Conservation (phyloP, 2,329 filamentous ascomycete species). For the Xylaria sp. region DNA sequence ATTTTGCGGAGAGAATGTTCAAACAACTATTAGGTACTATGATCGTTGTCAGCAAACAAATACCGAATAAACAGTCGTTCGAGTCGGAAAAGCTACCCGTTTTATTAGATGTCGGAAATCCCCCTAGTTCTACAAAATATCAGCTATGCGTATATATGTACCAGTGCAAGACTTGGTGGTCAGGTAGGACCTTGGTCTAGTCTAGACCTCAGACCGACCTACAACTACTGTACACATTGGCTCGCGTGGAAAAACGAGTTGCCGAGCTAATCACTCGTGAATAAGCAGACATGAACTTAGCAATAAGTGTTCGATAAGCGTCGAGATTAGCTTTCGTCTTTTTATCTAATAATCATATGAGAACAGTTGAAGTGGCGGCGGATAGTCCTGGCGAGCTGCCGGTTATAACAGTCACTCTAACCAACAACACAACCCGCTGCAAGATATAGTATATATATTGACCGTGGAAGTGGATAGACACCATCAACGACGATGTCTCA, state of each 20-base stretch:
- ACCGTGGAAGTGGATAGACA: neutral
- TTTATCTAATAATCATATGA: conserved; percentile 4
- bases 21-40: no score
- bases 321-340: neutral
- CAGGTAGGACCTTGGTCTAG: neutral
- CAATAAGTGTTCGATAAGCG: neutral
- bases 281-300: neutral
- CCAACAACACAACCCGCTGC: conserved; percentile 25
- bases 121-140: no score
- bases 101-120: no score
- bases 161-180: no score
- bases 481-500: conserved; percentile 22
- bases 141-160: no score
- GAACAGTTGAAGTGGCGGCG: neutral
- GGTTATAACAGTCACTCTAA: conserved; percentile 23
- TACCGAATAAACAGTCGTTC: no score
- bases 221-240: neutral
- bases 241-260: neutral
- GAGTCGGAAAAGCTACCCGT: no score
- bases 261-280: neutral
- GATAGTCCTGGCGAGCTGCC: conserved; percentile 13
- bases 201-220: neutral
- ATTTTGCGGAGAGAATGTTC: no score
- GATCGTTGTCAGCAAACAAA: no score
- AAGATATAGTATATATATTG: conserved; percentile 22